Conservation (phyloP, 2,329 filamentous ascomycete genomes). For the Stromatinia cepivora region DNA sequence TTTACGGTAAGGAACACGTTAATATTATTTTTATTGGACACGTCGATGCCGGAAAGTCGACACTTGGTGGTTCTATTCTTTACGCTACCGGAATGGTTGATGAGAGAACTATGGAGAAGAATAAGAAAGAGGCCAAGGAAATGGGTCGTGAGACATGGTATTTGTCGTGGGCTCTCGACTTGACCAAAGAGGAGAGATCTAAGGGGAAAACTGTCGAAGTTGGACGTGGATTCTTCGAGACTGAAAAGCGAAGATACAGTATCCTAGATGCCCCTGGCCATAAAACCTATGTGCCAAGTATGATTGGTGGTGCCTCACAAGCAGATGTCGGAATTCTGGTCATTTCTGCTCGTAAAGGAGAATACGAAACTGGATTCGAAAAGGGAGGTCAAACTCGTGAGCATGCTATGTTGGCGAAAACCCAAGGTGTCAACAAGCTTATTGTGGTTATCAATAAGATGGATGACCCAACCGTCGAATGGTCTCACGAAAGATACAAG, state of each 20-base stretch:
- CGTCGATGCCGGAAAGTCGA: constrained; percentile 98
- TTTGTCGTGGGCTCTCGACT: constrained; percentile 94
- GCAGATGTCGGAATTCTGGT: constrained; percentile 94
- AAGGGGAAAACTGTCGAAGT: constrained; percentile 99
- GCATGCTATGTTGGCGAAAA: constrained; percentile 97
- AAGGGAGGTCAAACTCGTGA: constrained; percentile 95
- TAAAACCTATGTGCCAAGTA: constrained; percentile 97
- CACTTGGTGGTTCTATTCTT: constrained; percentile 87
- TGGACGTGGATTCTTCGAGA: constrained; percentile 93
- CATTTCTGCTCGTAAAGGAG: constrained; percentile 93
- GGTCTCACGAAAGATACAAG: constrained; percentile 89
- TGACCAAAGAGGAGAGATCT: constrained; percentile 92
- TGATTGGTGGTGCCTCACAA: constrained; percentile 95
- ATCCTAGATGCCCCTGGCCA: constrained; percentile 96
- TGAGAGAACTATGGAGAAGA: constrained; percentile 96
- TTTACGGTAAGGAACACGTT: constrained; percentile 89
- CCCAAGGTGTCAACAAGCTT: constrained; percentile 96
- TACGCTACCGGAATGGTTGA: constrained; percentile 99
- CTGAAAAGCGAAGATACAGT: constrained; percentile 92
- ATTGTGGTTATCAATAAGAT: constrained; percentile 98
- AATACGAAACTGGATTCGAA: constrained; percentile 98
- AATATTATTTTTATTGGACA: constrained; percentile 98
- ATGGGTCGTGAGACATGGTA: constrained; percentile 98
- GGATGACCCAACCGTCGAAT: constrained; percentile 95
- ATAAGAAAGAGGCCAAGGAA: constrained; percentile 95